phyloP scores from a whole-genome alignment of 768 basidiomycete genomes.

The Chlorophyllum brunneum region DNA sequence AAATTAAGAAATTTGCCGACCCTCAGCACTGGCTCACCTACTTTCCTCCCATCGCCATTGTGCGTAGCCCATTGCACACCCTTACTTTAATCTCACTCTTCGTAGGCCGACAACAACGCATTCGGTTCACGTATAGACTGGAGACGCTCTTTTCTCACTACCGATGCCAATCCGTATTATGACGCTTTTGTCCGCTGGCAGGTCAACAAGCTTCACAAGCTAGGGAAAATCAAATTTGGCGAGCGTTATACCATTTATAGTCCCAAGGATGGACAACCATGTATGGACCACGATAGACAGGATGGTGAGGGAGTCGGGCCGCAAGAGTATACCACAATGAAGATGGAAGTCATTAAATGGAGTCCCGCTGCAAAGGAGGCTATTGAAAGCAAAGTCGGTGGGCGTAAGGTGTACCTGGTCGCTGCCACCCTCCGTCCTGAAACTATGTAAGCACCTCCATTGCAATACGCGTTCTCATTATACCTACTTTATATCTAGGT shows the following conservation, averaged over 20 bases:
- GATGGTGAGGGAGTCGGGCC: constrained; percentile 95
- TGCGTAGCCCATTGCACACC: constrained; percentile 31
- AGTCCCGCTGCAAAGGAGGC: constrained; percentile 59
- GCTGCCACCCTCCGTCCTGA: constrained; percentile 95
- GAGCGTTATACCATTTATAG: constrained; percentile 98
- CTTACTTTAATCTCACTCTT: background rate
- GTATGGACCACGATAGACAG: constrained; percentile 98
- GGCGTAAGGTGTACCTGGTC: constrained; percentile 85
- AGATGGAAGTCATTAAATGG: constrained; percentile 92
- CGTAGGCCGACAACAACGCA: constrained; percentile 65
- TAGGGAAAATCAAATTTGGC: constrained; percentile 96
- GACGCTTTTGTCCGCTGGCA: constrained; percentile 98
- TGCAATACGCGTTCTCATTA: constrained; percentile 3
- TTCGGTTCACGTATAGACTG: constrained; percentile 98
- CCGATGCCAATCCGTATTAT: constrained; percentile 94
- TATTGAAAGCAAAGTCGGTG: constrained; percentile 67
- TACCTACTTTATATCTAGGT: constrained; percentile 43
- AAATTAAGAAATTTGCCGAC: constrained; percentile 97
- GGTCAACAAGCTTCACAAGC: constrained; percentile 82
- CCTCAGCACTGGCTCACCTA: constrained; percentile 89
- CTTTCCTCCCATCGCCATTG: constrained; percentile 94
- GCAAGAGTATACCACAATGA: constrained; percentile 91
- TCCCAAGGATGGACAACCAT: constrained; percentile 97
- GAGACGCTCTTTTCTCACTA: constrained; percentile 92
- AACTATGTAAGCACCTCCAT: constrained; percentile 68